Conservation (phyloP, 2,329 filamentous ascomycete genomes). For the Tolypocladium capitatum region DNA sequence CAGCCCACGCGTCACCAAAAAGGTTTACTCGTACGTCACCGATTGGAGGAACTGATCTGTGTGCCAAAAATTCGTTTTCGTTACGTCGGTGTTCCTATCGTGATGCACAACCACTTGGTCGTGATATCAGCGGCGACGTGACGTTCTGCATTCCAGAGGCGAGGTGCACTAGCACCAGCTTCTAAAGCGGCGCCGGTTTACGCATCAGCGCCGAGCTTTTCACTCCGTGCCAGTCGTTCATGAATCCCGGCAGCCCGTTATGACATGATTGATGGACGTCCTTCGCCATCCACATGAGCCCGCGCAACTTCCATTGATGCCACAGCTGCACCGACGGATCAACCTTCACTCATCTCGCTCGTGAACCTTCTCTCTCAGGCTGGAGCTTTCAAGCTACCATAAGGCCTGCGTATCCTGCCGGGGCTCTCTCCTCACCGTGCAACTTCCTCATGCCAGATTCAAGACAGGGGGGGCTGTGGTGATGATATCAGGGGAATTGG, state of each 20-base stretch:
- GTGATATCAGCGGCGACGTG: conserved; percentile 8
- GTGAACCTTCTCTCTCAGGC: conserved; percentile 27
- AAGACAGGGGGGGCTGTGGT: conserved; percentile 15
- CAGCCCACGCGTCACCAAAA: background rate
- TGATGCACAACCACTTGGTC: conserved; percentile 15
- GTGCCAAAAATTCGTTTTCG: conserved; percentile 3
- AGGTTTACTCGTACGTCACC: background rate
- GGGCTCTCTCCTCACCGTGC: conserved; percentile 14
- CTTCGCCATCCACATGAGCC: conserved; percentile 4
- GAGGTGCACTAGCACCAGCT: conserved; percentile 13
- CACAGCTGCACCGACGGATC: conserved; percentile 4
- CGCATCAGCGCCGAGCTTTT: conserved; percentile 1
- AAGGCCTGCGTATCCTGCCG: conserved; percentile 27
- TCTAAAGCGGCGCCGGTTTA: conserved; percentile 2
- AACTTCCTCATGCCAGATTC: conserved; percentile 25
- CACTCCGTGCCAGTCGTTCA: conserved; percentile 3
- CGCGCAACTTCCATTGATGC: conserved; percentile 5
- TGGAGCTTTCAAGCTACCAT: conserved; percentile 56
- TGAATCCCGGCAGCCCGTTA: conserved; percentile 2
- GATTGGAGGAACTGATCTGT: background rate
- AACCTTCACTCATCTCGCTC: conserved; percentile 8
- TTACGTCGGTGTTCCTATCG: conserved; percentile 6
- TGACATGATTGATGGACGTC: conserved; percentile 1
- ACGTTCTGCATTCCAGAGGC: conserved; percentile 4
- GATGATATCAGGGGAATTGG: conserved; percentile 17